Base-by-base conservation (phyloP, 1,284 basidiomycete genomes). In the Irpex sp. region DNA sequence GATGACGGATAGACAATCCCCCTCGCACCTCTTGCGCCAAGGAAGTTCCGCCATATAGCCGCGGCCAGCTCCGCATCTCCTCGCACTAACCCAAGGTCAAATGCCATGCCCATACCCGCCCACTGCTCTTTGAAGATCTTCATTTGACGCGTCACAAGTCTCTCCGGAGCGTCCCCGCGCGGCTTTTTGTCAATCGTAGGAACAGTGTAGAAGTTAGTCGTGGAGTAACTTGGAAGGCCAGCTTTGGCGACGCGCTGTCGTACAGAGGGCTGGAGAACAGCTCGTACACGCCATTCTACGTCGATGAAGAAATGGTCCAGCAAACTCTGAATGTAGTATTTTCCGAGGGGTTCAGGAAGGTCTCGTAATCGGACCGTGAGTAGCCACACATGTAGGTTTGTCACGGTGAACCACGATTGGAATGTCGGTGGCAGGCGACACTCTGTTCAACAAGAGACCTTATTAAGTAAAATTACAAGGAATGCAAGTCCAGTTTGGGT, bases 261-360 rank as follows among this genome's bases (percentile, higher is more conserved):
- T 5, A 63, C 62, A 4, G 76, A 79, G 2, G 87, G 88, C 66
- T 89, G 87, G 64, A 96, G 85, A 68, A 97, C 84, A 61, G 86
- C 76, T 17, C 96, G 89, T 69, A 98, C 91, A 64, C 96, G 90
- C 70, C 93, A 90, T 73, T 98, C 97, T 66, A 95, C 85, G 73
- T 99, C 94, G 68, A 96, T 83, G 81, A 99, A 99, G 79, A 97
- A 97, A 77, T 98, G 95, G 76, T 97, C 95, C 67, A 98, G 83
- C 61, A 98, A 81, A 57, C 89, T 93, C 77, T 95, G 90, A 66
- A 89, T 78, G 78, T 90, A 88, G 66, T 84, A 75, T 66, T 79
- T 77, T 21, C 90, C 91, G 56, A 88, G 80, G 0, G 85, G 81
- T 3, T 81, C 70, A 1, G 93, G 92, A 5, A 99, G 86, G 0